phyloP scores from a whole-genome alignment of 176 grass and related monocot species.

The Musa troglodytarum region DNA sequence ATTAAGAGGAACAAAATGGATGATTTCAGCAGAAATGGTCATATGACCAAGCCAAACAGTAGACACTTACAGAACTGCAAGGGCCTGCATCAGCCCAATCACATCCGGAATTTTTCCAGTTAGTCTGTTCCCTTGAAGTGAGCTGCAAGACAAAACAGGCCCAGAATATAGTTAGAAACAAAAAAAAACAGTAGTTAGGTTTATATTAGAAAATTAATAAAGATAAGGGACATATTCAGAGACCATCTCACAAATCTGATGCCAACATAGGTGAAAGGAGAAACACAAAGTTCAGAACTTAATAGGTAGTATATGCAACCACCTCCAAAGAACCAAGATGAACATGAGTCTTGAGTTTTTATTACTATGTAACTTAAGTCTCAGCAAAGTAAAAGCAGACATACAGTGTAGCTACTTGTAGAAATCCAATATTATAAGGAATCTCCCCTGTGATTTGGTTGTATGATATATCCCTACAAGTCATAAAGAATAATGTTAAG shows the following conservation, averaged over 20 bases:
- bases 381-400: not conserved
- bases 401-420: slow-evolving; percentile 98
- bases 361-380: not conserved
- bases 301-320: too few relatives aligned
- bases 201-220: not conserved
- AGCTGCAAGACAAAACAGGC: slow-evolving; percentile 38
- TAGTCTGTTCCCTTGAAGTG: slow-evolving; percentile 90
- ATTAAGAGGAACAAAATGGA: not conserved
- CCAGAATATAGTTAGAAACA: slow-evolving; percentile 14
- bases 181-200: not conserved
- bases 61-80: slow-evolving; percentile 89
- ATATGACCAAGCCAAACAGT: not conserved
- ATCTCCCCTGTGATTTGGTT: slow-evolving; percentile 96
- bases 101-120: slow-evolving; percentile 92
- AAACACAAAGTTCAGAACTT: not conserved
- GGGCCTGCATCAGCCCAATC: slow-evolving; percentile 98
- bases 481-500: slow-evolving; percentile 8
- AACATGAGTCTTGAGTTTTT: not conserved
- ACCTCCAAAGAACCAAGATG: too few relatives aligned
- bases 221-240: not conserved
- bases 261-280: not conserved
- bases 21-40: not conserved
- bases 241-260: not conserved
- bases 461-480: slow-evolving; percentile 90
- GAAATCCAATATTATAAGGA: slow-evolving; percentile 97